Conservation (phyloP, 2,329 filamentous ascomycete species). For the Hypomyces rosellus region DNA sequence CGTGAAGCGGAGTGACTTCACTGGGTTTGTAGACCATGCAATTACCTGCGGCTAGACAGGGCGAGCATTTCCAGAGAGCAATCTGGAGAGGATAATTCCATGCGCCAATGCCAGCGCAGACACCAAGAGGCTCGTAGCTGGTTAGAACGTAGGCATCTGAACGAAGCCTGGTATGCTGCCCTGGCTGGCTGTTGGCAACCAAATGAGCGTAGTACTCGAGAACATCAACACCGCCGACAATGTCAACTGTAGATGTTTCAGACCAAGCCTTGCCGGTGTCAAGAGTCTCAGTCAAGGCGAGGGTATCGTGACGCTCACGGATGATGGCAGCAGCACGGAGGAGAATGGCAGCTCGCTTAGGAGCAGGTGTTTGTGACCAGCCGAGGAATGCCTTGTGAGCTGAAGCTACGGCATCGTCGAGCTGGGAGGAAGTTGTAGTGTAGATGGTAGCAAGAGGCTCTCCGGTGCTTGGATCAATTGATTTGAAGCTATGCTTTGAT, state of each 20-base stretch:
- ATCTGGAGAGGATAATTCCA: conserved; percentile 95
- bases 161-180: conserved; percentile 68
- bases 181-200: conserved; percentile 72
- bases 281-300: conserved; percentile 72
- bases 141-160: conserved; percentile 77
- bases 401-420: conserved; percentile 66
- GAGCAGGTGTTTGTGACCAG: conserved; percentile 72
- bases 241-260: conserved; percentile 78
- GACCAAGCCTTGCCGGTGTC: conserved; percentile 84
- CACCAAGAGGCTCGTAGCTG: conserved; percentile 72
- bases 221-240: conserved; percentile 77
- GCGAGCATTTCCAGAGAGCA: conserved; percentile 81
- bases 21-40: conserved; percentile 89
- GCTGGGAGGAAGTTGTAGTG: conserved; percentile 57
- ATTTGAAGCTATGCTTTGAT: conserved; percentile 58
- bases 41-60: conserved; percentile 79
- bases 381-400: conserved; percentile 64
- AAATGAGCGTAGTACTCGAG: conserved; percentile 82
- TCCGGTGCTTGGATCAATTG: conserved; percentile 68
- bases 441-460: conserved; percentile 65
- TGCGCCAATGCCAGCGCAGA: conserved; percentile 80
- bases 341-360: conserved; percentile 69
- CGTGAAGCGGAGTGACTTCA: conserved; percentile 82
- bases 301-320: conserved; percentile 69
- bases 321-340: conserved; percentile 69